Percentiles rank a stretch among this genome's conserved stretches.
These are phyloP conservation scores for Gossypium australe DNA, from an alignment of 345 rosid species.

Conservation along the genomic window DNA sequence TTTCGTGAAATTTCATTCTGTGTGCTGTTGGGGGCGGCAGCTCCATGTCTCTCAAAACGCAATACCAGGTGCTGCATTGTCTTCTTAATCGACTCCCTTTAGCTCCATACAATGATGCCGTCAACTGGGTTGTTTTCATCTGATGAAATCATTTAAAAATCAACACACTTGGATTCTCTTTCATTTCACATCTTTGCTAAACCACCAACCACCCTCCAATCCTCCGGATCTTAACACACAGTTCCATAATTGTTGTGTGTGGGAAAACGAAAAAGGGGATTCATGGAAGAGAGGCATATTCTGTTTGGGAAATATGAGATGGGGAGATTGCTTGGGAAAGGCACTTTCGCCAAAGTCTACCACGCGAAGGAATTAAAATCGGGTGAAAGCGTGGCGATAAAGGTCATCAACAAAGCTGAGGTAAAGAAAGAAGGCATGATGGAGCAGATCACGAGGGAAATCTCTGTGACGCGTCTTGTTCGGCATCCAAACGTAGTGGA, in stretches of 20 bases:
- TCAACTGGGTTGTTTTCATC: too few relatives aligned
- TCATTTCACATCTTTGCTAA: background rate
- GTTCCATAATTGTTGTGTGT: background rate
- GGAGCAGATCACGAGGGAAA: conserved; percentile 68
- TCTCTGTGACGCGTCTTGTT: conserved; percentile 71
- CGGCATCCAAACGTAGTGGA: conserved; percentile 71
- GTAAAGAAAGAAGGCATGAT: conserved; percentile 56
- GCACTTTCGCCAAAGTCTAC: conserved; percentile 80
- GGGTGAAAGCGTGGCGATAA: conserved; percentile 60
- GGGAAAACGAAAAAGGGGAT: conserved; percentile 7
- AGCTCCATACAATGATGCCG: too few relatives aligned
- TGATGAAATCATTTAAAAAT: conserved; percentile 30
- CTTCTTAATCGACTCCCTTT: background rate
- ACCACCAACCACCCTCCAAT: background rate
- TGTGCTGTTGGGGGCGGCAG: conserved; percentile 11
- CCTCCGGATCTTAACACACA: background rate
- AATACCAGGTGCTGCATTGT: conserved; percentile 18
- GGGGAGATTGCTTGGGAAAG: conserved; percentile 68
- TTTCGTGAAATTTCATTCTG: background rate
- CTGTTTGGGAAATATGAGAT: conserved; percentile 62
- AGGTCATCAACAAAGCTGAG: conserved; percentile 51
- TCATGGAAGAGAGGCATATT: conserved; percentile 22
- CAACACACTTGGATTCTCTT: conserved; percentile 35
- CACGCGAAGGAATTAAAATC: conserved; percentile 44
- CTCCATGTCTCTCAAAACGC: background rate